phyloP scores from a whole-genome alignment of 2,329 filamentous ascomycete genomes.

The Pseudogymnoascus sp. region DNA sequence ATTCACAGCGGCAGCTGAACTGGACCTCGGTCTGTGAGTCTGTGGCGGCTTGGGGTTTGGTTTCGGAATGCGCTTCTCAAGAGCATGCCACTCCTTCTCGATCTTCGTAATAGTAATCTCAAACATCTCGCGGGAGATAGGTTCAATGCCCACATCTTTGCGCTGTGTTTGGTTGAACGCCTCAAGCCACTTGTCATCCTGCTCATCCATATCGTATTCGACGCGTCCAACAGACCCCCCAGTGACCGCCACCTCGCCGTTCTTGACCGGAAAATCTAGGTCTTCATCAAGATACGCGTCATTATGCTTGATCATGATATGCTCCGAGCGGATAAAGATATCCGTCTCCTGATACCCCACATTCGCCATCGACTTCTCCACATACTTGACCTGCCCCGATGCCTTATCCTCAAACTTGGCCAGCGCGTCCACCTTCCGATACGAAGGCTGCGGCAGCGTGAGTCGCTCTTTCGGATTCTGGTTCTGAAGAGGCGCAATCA shows the following conservation, averaged over 20 bases:
- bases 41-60: conserved; percentile 94
- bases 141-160: conserved; percentile 63
- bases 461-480: conserved; percentile 74
- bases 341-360: conserved; percentile 95
- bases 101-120: conserved; percentile 99
- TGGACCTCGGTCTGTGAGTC: conserved; percentile 84
- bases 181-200: conserved; percentile 94
- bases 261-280: conserved; percentile 43
- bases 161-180: conserved; percentile 65
- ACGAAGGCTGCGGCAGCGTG: conserved; percentile 67
- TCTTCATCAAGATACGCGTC: conserved; percentile 55
- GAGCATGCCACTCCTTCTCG: conserved; percentile 94
- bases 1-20: conserved; percentile 90
- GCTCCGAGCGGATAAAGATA: conserved; percentile 70
- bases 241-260: conserved; percentile 46
- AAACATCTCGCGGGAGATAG: conserved; percentile 87
- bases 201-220: conserved; percentile 99
- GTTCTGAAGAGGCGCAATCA: conserved; percentile 66
- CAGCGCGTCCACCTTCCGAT: conserved; percentile 71
- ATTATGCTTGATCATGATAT: conserved; percentile 57
- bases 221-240: conserved; percentile 63
- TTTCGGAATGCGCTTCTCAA: conserved; percentile 95
- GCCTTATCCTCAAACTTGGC: conserved; percentile 75
- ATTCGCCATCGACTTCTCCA: conserved; percentile 92
- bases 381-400: conserved; percentile 78